Conservation (phyloP, 192 early-diverging fungal species). For the Coemansia sp. region DNA sequence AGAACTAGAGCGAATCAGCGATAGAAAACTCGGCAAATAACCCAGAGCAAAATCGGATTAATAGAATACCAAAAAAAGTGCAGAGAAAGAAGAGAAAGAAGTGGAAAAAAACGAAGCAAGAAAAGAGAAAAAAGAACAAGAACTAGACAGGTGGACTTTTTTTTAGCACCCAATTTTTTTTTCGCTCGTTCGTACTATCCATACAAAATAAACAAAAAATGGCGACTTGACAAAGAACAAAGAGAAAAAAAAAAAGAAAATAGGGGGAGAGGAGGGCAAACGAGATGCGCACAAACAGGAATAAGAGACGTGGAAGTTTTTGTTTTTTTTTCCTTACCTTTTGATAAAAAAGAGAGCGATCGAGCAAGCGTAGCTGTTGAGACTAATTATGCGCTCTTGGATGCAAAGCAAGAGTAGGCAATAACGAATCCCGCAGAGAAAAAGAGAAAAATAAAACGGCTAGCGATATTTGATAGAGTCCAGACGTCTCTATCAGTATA, state of each 20-base stretch:
- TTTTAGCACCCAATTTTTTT: too few relatives aligned
- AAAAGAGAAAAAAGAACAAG: too few relatives aligned
- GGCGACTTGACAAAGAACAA: conserved; percentile 6
- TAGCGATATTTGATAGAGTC: not conserved
- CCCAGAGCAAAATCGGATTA: too few relatives aligned
- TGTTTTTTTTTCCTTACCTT: not conserved
- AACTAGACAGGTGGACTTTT: too few relatives aligned
- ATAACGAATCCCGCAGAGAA: not conserved
- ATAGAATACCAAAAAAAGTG: too few relatives aligned
- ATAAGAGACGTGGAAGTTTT: conserved; percentile 12
- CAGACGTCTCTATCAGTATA: not conserved
- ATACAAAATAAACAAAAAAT: too few relatives aligned
- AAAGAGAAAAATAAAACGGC: not conserved
- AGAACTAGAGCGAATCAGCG: too few relatives aligned
- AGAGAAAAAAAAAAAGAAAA: not conserved
- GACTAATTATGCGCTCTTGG: conserved; percentile 11
- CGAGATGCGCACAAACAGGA: conserved; percentile 6
- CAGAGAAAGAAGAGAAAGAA: too few relatives aligned
- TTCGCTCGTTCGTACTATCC: too few relatives aligned
- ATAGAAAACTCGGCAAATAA: too few relatives aligned
- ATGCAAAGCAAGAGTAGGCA: conserved; percentile 25
- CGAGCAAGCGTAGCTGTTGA: not conserved
- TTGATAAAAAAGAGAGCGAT: conserved; percentile 8
- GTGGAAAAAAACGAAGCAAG: too few relatives aligned
- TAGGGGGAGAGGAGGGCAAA: conserved; percentile 9